These are phyloP conservation scores for Neurospora terricola DNA, from an alignment of 495 filamentous ascomycete species.

Conservation along the genomic window DNA sequence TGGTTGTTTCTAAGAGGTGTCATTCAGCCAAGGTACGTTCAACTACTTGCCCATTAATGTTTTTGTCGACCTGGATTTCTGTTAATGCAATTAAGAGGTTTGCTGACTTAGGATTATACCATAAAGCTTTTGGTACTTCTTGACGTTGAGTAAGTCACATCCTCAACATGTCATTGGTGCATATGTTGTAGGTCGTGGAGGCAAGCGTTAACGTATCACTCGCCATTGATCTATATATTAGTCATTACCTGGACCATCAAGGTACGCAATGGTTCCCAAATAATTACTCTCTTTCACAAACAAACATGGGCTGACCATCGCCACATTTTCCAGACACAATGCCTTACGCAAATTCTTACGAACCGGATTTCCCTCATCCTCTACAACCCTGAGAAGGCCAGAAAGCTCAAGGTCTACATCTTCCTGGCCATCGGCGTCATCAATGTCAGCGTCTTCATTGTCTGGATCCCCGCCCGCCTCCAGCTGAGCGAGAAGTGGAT, in stretches of 20 bases:
- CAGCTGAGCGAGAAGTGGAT: conserved; percentile 22
- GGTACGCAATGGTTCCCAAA: conserved; percentile 1
- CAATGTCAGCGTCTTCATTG: conserved; percentile 39
- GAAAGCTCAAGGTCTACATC: conserved; percentile 25
- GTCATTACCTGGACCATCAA: conserved; percentile 23
- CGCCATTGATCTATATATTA: background rate
- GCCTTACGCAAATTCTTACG: conserved; percentile 38
- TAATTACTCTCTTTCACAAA: background rate
- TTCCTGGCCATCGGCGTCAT: conserved; percentile 30
- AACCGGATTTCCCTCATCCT: conserved; percentile 37
- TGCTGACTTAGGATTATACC: background rate
- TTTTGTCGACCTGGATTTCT: too few relatives aligned
- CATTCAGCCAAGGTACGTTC: conserved; percentile 15
- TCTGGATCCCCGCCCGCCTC: conserved; percentile 40
- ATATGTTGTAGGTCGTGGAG: background rate
- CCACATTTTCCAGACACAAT: conserved; percentile 23
- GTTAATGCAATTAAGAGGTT: background rate
- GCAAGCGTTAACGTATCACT: background rate
- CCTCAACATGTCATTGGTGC: background rate
- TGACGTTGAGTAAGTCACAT: conserved; percentile 10
- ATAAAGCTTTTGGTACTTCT: conserved; percentile 13
- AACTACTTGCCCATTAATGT: background rate
- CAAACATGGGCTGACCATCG: background rate
- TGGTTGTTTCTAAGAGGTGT: conserved; percentile 18
- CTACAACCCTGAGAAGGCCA: conserved; percentile 18